Base-by-base conservation (phyloP, 2,329 filamentous ascomycete genomes). In the Triangularia setosa region DNA sequence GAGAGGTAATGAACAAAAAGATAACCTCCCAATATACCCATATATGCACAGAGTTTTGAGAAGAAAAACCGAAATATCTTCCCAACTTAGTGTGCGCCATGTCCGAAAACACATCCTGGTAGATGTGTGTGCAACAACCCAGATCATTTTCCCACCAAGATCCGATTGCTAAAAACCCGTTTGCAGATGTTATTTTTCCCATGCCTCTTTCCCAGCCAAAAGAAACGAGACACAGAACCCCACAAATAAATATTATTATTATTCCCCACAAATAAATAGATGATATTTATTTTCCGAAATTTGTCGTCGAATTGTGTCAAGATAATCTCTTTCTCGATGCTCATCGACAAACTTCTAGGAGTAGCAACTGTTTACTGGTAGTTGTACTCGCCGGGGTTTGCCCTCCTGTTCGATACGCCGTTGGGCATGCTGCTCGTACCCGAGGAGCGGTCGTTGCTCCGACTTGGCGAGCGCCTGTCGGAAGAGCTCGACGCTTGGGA, bases 401-500 rank as follows among this genome's bases (percentile, higher is more conserved):
- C 35, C 63, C 61, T 58, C 24, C 18, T 23, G 40, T 60, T 60
- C 28, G 67, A 64, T 16, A 73, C 67, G 12, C 72, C 72, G 61
- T 75, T 73, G 24, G 73, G 69, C 61, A 76, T 62, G 1, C 71
- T 60, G 16, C 4, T 16, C 11, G 58, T 64, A 59, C 59, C 63
- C 59, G 55, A 60, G 12, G 12, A 18, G 21, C 60, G 64, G 21
- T 66, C 63, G 16, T 66, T 69, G 44, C 61, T 61, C 12, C 53
- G 55, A 18, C 24, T 23, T 27, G 57, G 55, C n/a, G 63, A 65
- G 60, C 33, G 25, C 16, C 23, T 14, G 2, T 59, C 18, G 5
- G 53, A 23, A 6, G 30, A 33, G 23, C 23, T 44, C 1, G 82
- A 79, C 11, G 80, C 79, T 3, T 80, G 78, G 12, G 79, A 78